A percentile compares a stretch with the other conserved stretches of the same genome.
Evolutionary conservation across 495 filamentous ascomycete genomes (phyloP).

Genomic region (Hypoxylon fragiforme): DNA sequence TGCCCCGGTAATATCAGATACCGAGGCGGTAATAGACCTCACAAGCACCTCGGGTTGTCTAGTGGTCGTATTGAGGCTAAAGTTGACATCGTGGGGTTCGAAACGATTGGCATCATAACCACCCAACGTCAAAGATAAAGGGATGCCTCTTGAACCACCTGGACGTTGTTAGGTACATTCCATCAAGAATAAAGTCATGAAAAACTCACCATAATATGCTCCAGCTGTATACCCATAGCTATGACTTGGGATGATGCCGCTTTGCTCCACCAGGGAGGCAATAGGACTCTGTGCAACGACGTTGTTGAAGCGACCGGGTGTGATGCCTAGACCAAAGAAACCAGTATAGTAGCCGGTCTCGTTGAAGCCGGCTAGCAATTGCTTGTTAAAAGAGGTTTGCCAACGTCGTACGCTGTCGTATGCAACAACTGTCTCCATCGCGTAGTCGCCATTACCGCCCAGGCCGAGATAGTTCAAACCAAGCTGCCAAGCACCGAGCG

Average conservation of each 20-base stretch:
- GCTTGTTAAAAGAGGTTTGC: constrained; percentile 50
- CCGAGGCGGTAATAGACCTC: constrained; percentile 57
- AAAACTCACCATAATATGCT: constrained; percentile 58
- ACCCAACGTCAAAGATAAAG: constrained; percentile 62
- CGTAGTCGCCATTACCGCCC: constrained; percentile 59
- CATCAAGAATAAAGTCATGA: neutral
- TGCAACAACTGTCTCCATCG: constrained; percentile 58
- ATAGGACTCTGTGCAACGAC: constrained; percentile 42
- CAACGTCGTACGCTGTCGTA: constrained; percentile 45
- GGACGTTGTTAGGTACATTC: constrained; percentile 29
- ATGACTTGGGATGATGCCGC: constrained; percentile 59
- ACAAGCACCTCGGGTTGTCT: constrained; percentile 57
- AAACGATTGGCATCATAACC: constrained; percentile 67
- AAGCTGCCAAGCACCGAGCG: constrained; percentile 57
- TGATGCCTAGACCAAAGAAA: constrained; percentile 58
- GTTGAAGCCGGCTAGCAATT: constrained; percentile 57
- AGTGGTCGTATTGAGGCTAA: constrained; percentile 52
- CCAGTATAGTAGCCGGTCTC: constrained; percentile 61
- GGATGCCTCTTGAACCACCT: constrained; percentile 47
- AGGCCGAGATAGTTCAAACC: constrained; percentile 57
- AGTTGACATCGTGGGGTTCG: constrained; percentile 55
- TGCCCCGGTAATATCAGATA: constrained; percentile 42
- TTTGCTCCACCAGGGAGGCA: constrained; percentile 51
- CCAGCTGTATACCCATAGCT: constrained; percentile 72
- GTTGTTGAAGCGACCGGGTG: constrained; percentile 45